Evolutionary conservation across 805 yeast genomes (phyloP), one percentile per base, ranked within the genome.

Genomic region (Saturnispora diversa): DNA sequence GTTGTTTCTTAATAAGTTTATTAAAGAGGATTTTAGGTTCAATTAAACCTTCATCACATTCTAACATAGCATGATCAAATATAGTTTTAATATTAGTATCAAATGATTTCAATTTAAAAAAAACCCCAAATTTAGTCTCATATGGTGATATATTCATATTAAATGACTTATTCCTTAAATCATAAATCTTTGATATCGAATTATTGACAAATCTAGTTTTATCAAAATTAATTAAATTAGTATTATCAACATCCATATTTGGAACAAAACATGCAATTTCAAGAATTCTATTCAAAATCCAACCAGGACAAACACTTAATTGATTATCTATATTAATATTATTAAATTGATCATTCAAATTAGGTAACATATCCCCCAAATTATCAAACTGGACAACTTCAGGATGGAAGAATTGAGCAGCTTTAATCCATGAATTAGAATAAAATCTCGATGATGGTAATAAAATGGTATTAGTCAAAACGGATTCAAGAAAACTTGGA

Each of bases 301-400:
- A 90, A 9, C 97, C 97, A 44, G 86, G 75, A 53, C 96, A 88
- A 2, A 95, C 92, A 5, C 86, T 74, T 37, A 84, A 78, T 69
- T 40, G 69, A 46, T 30, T 4, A 7, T 34, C 25, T 20, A 50
- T 5, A 3, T 5, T 25, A 27, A 24, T 8, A 19, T 27, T 31
- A 3, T 20, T 11, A 9, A 44, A 37, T 10, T 35, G 24, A 27
- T 49, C 43, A 10, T 46, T 29, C 2, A 35, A 25, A 4, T 13
- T 19, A 9, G 50, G 45, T 17, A 46, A 30, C 19, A 37, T 37
- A 11, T 41, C 48, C 3, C 59, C 50, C 34, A 65, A 53, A 35
- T 50, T 59, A 12, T 51, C 62, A 22, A 36, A 49, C 4, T 22
- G 5, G 2, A 17, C 30, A 9, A 21, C 20, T 1, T 35, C 27